phyloP scores from a whole-genome alignment of 441 rosid species.

The Heliophila coronopifolia region DNA sequence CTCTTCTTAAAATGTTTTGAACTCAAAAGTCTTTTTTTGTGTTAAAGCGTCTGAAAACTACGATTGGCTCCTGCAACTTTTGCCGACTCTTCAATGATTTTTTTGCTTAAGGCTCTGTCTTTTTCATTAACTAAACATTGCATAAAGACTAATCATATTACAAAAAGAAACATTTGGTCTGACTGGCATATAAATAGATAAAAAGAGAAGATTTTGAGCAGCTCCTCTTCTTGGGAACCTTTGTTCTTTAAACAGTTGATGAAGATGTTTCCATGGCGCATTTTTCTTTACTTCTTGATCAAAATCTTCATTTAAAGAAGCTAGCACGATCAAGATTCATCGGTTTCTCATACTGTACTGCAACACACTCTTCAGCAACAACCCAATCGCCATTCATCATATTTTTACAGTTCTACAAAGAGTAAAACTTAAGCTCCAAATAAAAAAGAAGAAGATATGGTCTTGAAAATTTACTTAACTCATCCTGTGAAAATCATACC shows the following conservation, averaged over 20 bases:
- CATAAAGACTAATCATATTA: background rate
- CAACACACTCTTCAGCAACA: constrained; percentile 47
- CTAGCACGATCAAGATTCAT: constrained; percentile 28
- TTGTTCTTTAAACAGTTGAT: constrained; percentile 69
- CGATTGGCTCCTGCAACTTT: too few relatives aligned
- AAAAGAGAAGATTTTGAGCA: constrained; percentile 20
- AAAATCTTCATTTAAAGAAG: constrained; percentile 24
- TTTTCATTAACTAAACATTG: background rate
- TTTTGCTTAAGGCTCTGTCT: constrained; percentile 24
- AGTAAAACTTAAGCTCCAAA: constrained; percentile 6
- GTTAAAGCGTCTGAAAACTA: too few relatives aligned
- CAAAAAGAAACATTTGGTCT: background rate
- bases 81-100: constrained; percentile 43
- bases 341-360: constrained; percentile 51
- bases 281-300: constrained; percentile 38
- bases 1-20: constrained; percentile 17
- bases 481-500: constrained; percentile 32
- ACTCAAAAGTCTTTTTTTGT: too few relatives aligned
- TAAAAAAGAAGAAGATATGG: background rate
- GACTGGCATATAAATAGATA: background rate
- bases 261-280: constrained; percentile 65
- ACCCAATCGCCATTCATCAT: constrained; percentile 39
- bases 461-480: background rate
- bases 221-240: constrained; percentile 69
- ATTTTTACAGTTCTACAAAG: constrained; percentile 48